phyloP scores from a whole-genome alignment of 345 rosid genomes.

The Salix caprea region DNA sequence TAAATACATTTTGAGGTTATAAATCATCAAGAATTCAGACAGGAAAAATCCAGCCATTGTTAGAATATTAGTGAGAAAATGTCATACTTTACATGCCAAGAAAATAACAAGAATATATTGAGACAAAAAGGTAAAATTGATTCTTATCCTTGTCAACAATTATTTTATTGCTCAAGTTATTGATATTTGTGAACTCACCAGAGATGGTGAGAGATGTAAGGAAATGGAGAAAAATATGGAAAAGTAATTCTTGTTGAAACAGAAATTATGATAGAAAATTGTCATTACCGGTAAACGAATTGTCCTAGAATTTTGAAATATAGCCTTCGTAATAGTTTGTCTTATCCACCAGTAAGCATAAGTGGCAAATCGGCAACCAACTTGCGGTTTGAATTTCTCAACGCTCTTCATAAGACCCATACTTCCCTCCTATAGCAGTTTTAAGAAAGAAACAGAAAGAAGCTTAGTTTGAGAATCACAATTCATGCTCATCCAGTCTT shows the following conservation, averaged over 20 bases:
- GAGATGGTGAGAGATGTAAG: neutral
- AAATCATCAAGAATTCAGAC: neutral
- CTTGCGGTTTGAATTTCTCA: constrained; percentile 79
- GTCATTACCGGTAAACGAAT: constrained; percentile 76
- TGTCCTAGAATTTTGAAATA: constrained; percentile 71
- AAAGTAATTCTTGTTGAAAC: neutral
- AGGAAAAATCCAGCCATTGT: neutral
- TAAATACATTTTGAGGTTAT: neutral
- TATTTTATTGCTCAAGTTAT: neutral
- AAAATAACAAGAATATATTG: neutral
- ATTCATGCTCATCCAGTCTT: neutral
- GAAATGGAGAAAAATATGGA: neutral
- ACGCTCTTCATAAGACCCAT: constrained; percentile 87
- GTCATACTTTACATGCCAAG: neutral
- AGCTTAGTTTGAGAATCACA: neutral
- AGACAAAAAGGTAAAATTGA: neutral
- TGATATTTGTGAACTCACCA: neutral
- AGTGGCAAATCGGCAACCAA: constrained; percentile 74
- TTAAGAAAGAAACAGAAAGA: constrained; percentile 8
- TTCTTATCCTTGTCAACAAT: neutral
- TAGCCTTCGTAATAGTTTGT: constrained; percentile 64
- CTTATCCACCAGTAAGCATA: constrained; percentile 97
- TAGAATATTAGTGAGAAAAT: neutral
- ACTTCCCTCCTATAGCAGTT: constrained; percentile 63
- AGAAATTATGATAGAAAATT: neutral